These are phyloP conservation scores for Mycena citricolor DNA, from an alignment of 1,284 basidiomycete genomes.

Conservation along the genomic window DNA sequence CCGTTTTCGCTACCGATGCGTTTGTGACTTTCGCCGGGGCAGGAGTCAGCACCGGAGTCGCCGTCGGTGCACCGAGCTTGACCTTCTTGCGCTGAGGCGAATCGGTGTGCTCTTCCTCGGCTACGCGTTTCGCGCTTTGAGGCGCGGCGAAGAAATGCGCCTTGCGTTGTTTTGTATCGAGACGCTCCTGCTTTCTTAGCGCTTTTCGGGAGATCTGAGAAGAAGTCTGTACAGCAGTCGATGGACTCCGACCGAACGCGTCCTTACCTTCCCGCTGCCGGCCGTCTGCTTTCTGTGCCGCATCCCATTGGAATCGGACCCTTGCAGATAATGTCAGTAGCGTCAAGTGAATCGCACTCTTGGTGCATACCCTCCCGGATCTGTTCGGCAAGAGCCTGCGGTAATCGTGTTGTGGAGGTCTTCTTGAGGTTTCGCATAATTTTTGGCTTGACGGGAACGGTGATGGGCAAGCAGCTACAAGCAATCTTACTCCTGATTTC, in stretches of 20 bases:
- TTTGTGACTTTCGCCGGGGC: slow-evolving; percentile 6
- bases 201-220: slow-evolving; percentile 56
- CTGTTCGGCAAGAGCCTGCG: slow-evolving; percentile 40
- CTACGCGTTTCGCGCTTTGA: slow-evolving; percentile 32
- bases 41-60: slow-evolving; percentile 5
- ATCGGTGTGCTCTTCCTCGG: slow-evolving; percentile 41
- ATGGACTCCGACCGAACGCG: too few species aligned
- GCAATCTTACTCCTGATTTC: too few species aligned
- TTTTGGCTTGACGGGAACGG: slow-evolving; percentile 24
- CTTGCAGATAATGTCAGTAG: too few species aligned
- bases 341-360: too few species aligned
- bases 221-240: too few species aligned
- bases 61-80: slow-evolving; percentile 26
- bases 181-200: slow-evolving; percentile 59
- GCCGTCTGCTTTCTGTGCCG: too few species aligned
- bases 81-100: slow-evolving; percentile 47
- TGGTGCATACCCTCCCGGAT: slow-evolving; percentile 33
- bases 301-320: too few species aligned
- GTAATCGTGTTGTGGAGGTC: slow-evolving; percentile 42
- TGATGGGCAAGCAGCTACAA: slow-evolving; percentile 1
- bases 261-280: too few species aligned
- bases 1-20: neutral
- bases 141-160: slow-evolving; percentile 49
- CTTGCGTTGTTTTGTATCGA: slow-evolving; percentile 58
- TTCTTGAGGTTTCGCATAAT: slow-evolving; percentile 31